Evolutionary conservation across 2,329 filamentous ascomycete genomes (phyloP), one percentile per base, ranked within the genome.

Genomic region (Phaeomoniella chlamydospora): DNA sequence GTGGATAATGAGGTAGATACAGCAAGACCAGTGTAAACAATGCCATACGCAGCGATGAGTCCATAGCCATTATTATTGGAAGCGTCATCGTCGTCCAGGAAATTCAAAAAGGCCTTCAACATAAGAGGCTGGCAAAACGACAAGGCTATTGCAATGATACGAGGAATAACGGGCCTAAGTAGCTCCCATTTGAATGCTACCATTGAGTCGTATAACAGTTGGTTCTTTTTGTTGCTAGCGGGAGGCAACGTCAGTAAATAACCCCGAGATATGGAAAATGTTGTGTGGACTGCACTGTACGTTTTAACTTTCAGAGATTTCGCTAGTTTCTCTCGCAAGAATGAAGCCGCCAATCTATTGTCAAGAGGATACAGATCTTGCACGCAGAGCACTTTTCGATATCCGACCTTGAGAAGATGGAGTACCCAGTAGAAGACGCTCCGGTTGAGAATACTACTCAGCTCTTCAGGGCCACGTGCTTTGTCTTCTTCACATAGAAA

Each of bases 1-100:
- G n/a, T n/a, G n/a, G n/a, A n/a, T n/a, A n/a, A n/a, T n/a, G n/a
- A n/a, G n/a, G n/a, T 45, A 5, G 43, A 41, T 36, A 65, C 53
- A 2, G 62, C 60, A 22, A 64, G 53, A 3, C 63, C 62, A 10
- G 58, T 36, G 36, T 64, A 66, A 3, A 65, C 50, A 2, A 64
- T 40, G 3, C 53, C 41, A 6, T 56, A 56, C 0, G 61, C 61
- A 2, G 53, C 60, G 31, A 67, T 58, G 4, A 67, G 53, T 3
- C 59, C 57, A 29, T 54, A 56, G 0, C 54, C 55, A 2, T 42
- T 40, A 15, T 55, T 51, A 0, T 39, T 43, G 2, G 44, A 49
- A 18, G 45, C 42, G 34, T 52, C 37, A 5, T 36, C 43, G 14
- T 46, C 41, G 12, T 50, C 43, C 2, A 58, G 50, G n/a, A 53